These are phyloP conservation scores for Calycina herbarum DNA, from an alignment of 2,329 filamentous ascomycete genomes.

Conservation along the genomic window DNA sequence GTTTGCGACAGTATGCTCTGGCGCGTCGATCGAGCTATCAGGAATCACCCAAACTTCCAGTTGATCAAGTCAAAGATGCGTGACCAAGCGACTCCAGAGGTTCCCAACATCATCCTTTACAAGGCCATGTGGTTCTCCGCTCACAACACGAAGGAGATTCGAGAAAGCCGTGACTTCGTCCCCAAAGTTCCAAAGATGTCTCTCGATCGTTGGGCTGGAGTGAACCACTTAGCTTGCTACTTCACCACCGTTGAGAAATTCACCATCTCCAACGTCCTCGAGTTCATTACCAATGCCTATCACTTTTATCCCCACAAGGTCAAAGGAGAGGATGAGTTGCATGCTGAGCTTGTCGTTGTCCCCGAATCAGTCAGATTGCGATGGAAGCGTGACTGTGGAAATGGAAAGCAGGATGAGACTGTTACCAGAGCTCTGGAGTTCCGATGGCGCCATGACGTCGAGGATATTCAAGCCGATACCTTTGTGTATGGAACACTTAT, in stretches of 20 bases:
- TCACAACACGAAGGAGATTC: neutral
- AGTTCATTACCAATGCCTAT: neutral
- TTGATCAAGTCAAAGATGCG: neutral
- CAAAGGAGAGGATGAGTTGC: neutral
- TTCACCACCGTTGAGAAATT: neutral
- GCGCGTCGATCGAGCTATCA: neutral
- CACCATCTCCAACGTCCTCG: neutral
- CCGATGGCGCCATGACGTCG: neutral
- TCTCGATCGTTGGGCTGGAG: neutral
- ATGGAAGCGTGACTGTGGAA: neutral
- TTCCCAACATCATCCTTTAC: neutral
- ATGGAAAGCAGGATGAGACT: neutral
- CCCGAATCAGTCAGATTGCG: neutral
- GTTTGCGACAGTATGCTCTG: neutral
- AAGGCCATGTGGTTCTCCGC: neutral
- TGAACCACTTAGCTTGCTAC: neutral
- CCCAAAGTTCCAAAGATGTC: neutral
- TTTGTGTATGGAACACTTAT: neutral
- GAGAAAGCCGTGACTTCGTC: no score
- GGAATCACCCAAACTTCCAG: neutral
- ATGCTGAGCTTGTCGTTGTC: neutral
- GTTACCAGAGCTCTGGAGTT: no score
- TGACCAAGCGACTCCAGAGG: neutral
- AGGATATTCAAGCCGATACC: neutral
- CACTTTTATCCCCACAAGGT: neutral